Conservation (phyloP, 768 basidiomycete genomes). For the Nidularia pulvinata region DNA sequence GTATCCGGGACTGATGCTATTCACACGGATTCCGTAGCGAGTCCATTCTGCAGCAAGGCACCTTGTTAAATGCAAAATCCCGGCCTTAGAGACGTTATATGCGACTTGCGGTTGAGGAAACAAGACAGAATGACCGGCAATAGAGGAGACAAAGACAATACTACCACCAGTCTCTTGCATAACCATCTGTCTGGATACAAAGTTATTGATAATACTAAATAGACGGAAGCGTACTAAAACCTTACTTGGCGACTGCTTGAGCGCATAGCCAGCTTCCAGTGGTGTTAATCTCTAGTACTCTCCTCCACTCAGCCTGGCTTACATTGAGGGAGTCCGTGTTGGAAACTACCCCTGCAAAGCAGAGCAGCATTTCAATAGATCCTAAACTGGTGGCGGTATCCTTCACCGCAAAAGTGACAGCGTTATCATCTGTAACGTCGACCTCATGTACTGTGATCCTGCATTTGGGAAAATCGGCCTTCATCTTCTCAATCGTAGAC, state of each 20-base stretch:
- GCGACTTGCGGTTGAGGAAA: constrained; percentile 39
- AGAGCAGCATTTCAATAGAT: constrained; percentile 33
- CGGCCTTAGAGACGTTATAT: constrained; percentile 42
- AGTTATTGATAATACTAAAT: background rate
- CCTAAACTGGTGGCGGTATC: constrained; percentile 22
- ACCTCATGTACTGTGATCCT: constrained; percentile 28
- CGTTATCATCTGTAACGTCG: constrained; percentile 31
- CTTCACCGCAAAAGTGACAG: constrained; percentile 18
- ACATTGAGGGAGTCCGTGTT: constrained; percentile 28
- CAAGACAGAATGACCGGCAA: constrained; percentile 37
- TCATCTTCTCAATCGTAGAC: constrained; percentile 12
- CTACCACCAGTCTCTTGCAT: constrained; percentile 35
- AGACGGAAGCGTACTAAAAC: background rate
- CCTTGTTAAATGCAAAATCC: constrained; percentile 31
- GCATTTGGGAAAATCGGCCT: constrained; percentile 25
- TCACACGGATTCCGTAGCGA: constrained; percentile 37
- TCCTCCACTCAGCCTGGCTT: constrained; percentile 27
- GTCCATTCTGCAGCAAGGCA: constrained; percentile 43
- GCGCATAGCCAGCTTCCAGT: constrained; percentile 46
- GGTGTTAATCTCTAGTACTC: constrained; percentile 37
- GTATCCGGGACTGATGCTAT: constrained; percentile 41
- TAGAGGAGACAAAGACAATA: constrained; percentile 40
- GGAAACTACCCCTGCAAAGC: constrained; percentile 40
- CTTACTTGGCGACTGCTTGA: constrained; percentile 35
- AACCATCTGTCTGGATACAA: constrained; percentile 33